These are phyloP conservation scores for Seminavis robusta DNA, from an alignment of 108 stramenopile species.

Conservation along the genomic window DNA sequence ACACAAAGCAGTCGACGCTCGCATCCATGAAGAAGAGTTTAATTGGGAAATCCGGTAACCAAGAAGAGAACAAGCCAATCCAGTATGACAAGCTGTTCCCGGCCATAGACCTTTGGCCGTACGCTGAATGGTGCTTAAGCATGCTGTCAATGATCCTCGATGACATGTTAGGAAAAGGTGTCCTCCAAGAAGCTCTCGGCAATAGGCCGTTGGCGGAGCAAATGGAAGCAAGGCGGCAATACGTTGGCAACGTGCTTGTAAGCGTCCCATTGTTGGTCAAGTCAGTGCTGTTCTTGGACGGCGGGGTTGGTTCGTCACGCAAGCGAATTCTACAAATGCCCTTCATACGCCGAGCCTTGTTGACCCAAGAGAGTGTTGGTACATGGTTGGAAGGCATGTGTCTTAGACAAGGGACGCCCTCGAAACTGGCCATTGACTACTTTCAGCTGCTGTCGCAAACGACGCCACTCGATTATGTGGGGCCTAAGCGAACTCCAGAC, in stretches of 20 bases:
- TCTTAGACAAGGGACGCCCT: slow-evolving; percentile 6
- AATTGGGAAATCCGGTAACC: too few relatives aligned
- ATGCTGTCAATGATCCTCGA: too few relatives aligned
- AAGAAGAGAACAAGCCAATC: too few relatives aligned
- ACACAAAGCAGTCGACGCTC: too few relatives aligned
- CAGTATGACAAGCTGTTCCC: too few relatives aligned
- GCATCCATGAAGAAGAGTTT: too few relatives aligned
- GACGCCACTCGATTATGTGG: slow-evolving; percentile 17
- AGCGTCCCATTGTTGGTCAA: slow-evolving; percentile 13
- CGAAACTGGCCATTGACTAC: slow-evolving; percentile 20
- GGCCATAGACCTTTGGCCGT: too few relatives aligned
- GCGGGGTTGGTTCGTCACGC: slow-evolving; percentile 4
- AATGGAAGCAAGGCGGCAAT: too few relatives aligned
- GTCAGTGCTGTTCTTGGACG: slow-evolving; percentile 21
- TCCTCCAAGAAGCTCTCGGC: too few relatives aligned
- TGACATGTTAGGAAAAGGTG: too few relatives aligned
- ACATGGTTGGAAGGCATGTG: slow-evolving; percentile 31
- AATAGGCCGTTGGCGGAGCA: too few relatives aligned
- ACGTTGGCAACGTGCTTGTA: slow-evolving; percentile 9
- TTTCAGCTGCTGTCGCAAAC: slow-evolving; percentile 8
- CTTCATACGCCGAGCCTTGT: slow-evolving; percentile 13
- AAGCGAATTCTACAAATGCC: slow-evolving; percentile 9
- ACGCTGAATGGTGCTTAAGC: too few relatives aligned
- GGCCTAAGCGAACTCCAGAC: slow-evolving; percentile 1
- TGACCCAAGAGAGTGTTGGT: slow-evolving; percentile 11